These are phyloP conservation scores for Ustilago hordei DNA, from an alignment of 1,284 basidiomycete genomes.

Conservation along the genomic window DNA sequence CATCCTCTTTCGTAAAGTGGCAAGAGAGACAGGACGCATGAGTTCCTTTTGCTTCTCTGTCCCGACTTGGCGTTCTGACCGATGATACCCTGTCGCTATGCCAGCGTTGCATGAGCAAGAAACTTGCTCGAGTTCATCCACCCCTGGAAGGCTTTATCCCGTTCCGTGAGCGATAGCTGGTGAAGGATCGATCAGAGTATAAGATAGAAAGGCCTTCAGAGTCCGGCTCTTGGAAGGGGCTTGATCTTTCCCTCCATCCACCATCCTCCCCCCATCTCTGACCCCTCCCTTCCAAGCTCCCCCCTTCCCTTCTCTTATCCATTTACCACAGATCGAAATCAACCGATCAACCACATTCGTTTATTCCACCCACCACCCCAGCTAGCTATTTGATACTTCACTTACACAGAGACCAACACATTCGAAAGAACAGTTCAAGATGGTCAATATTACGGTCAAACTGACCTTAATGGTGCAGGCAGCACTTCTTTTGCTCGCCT, in stretches of 20 bases:
- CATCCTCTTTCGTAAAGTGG: not conserved
- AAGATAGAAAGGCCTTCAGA: constrained; percentile 12
- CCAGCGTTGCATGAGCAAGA: not conserved
- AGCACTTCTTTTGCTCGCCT: constrained; percentile 30
- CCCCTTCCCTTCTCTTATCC: not conserved
- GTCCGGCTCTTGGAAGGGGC: not conserved
- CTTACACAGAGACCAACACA: not conserved
- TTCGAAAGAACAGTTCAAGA: not conserved
- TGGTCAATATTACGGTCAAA: constrained; percentile 29
- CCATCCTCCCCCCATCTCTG: constrained; percentile 4
- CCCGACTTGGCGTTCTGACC: constrained; percentile 7
- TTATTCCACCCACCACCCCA: constrained; percentile 4
- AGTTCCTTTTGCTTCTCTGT: not conserved
- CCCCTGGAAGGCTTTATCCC: not conserved
- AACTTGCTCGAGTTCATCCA: not conserved
- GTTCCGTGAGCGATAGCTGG: no score
- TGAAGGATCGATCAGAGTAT: constrained; percentile 15
- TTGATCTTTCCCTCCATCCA: constrained; percentile 18
- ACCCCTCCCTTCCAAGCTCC: not conserved
- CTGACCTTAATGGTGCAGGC: constrained; percentile 40
- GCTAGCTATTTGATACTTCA: not conserved
- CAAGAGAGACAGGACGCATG: not conserved
- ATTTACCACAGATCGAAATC: not conserved
- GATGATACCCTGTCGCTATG: not conserved
- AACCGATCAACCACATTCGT: constrained; percentile 18